A percentile compares a stretch with the other conserved stretches of the same genome.
phyloP scores from a whole-genome alignment of 106 monocot species.

The Chionographis japonica region DNA sequence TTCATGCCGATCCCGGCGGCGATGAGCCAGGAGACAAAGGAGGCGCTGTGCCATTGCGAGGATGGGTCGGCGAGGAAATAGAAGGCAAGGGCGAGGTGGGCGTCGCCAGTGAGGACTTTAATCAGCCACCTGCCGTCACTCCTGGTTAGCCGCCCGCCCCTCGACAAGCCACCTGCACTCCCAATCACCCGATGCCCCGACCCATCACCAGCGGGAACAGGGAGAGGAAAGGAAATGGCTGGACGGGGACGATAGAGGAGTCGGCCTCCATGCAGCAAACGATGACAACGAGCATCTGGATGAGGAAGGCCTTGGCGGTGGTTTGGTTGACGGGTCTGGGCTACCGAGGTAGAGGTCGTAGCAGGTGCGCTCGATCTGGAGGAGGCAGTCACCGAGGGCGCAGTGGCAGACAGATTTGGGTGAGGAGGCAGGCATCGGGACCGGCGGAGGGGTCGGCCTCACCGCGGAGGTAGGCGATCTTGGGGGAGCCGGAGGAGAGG shows the following conservation, averaged over 20 bases:
- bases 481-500: constrained; percentile 47
- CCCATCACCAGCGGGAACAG: too few relatives aligned
- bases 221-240: too few relatives aligned
- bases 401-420: constrained; percentile 79
- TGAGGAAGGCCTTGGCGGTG: constrained; percentile 90
- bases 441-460: constrained; percentile 36
- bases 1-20: too few relatives aligned
- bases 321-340: constrained; percentile 73
- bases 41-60: too few relatives aligned
- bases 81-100: too few relatives aligned
- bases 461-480: constrained; percentile 84
- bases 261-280: constrained; percentile 99
- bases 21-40: too few relatives aligned
- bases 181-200: too few relatives aligned
- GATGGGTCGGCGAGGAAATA: too few relatives aligned
- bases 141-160: too few relatives aligned
- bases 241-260: constrained; percentile 69
- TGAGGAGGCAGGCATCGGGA: constrained; percentile 63
- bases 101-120: too few relatives aligned
- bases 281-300: constrained; percentile 98
- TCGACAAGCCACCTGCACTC: too few relatives aligned
- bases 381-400: constrained; percentile 76
- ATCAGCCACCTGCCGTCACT: too few relatives aligned
- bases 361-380: constrained; percentile 76
- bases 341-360: constrained; percentile 79